phyloP scores from a whole-genome alignment of 352 stramenopile species.

The Globisporangium radiosum region DNA sequence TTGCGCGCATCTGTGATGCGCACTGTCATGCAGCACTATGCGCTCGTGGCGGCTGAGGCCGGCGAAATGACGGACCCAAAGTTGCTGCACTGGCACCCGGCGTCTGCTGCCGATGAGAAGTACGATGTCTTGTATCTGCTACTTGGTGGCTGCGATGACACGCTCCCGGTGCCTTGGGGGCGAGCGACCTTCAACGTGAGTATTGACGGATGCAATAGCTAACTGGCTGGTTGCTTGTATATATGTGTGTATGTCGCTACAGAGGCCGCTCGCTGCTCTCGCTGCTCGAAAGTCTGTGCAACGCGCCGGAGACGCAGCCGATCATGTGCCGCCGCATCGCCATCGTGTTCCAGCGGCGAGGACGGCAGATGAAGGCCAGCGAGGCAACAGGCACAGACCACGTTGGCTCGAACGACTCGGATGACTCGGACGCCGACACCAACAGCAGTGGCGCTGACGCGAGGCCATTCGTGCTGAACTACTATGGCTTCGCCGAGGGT shows the following conservation, averaged over 20 bases:
- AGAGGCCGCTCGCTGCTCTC: slow-evolving; percentile 32
- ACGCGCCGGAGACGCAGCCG: slow-evolving; percentile 38
- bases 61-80: slow-evolving; percentile 19
- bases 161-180: no score
- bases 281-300: slow-evolving; percentile 47
- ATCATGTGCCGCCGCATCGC: slow-evolving; percentile 45
- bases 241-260: slow-evolving; percentile 1
- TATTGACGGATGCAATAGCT: no score
- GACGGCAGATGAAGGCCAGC: slow-evolving; percentile 6
- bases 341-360: slow-evolving; percentile 41
- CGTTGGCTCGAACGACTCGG: background rate
- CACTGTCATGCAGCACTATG: slow-evolving; percentile 13
- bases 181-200: no score
- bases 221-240: no score
- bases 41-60: slow-evolving; percentile 19
- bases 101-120: slow-evolving; percentile 29
- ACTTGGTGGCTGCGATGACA: background rate
- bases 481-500: slow-evolving; percentile 29
- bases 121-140: slow-evolving; percentile 3
- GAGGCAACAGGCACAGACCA: slow-evolving; percentile 1
- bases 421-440: no score
- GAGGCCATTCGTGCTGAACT: slow-evolving; percentile 15
- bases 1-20: slow-evolving; percentile 8
- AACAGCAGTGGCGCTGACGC: background rate
- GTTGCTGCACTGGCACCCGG: slow-evolving; percentile 56